phyloP scores from a whole-genome alignment of 1,139 yeast species.

The Diutina catenulata region DNA sequence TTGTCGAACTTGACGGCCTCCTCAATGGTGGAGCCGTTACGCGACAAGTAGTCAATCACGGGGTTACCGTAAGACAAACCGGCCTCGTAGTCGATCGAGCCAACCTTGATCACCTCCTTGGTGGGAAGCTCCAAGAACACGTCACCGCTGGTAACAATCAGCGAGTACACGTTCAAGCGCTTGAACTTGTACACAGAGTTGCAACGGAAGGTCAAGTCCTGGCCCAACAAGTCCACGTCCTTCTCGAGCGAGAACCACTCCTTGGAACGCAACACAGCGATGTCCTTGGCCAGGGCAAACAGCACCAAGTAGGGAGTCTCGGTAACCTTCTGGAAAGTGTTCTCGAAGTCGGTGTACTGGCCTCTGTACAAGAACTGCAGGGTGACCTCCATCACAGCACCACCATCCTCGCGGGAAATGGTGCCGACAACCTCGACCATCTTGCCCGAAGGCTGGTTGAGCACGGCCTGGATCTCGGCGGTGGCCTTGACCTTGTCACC shows the following conservation, averaged over 20 bases:
- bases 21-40: slow-evolving; percentile 90
- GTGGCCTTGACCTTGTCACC: slow-evolving; percentile 77
- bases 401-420: slow-evolving; percentile 51
- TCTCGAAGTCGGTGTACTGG: slow-evolving; percentile 70
- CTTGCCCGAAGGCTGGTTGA: slow-evolving; percentile 89
- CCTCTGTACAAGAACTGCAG: slow-evolving; percentile 98
- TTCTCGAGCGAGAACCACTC: slow-evolving; percentile 92
- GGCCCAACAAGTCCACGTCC: slow-evolving; percentile 60
- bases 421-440: slow-evolving; percentile 93
- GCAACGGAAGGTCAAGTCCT: slow-evolving; percentile 82
- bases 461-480: slow-evolving; percentile 81
- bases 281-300: slow-evolving; percentile 70
- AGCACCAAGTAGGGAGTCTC: slow-evolving; percentile 82
- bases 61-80: slow-evolving; percentile 96
- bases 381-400: slow-evolving; percentile 85
- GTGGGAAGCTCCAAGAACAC: slow-evolving; percentile 85
- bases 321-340: slow-evolving; percentile 80
- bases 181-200: slow-evolving; percentile 77
- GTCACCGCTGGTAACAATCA: slow-evolving; percentile 77
- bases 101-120: slow-evolving; percentile 82
- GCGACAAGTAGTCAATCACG: slow-evolving; percentile 80
- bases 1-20: slow-evolving; percentile 88
- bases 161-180: slow-evolving; percentile 61
- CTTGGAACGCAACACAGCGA: slow-evolving; percentile 87
- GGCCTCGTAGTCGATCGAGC: slow-evolving; percentile 80